Evolutionary conservation across 2,329 filamentous ascomycete species (phyloP), one percentile per base, ranked within the genome.

Genomic region (Botrytis sinoallii): DNA sequence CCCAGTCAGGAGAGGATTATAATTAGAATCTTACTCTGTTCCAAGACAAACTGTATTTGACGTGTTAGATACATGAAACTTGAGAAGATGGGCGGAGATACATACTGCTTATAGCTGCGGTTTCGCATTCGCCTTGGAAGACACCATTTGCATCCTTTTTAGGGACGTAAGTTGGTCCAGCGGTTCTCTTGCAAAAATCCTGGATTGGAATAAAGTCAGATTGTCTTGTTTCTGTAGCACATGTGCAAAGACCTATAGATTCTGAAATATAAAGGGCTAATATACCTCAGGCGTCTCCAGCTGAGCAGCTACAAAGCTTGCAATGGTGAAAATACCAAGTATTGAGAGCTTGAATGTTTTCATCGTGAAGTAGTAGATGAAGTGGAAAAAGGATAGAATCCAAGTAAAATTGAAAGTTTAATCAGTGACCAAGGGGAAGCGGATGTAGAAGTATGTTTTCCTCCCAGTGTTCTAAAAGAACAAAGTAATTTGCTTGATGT

Each of bases 131-230:
- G 7, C 66, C 66, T n/a, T 69, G 66, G 16, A 69, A 69, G 10
- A 69, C 38, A 20, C 66, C 66, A 7, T 25, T 44, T 18, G 66
- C 38, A 57, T 69, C 66, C 16, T 69, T 32, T 25, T 69, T 69
- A 25, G 66, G 66, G 38, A 69, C 66, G 10, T 69, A 69, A 32
- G 57, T 57, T 32, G 66, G 66, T 3, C 66, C 66, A 0, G 66
- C 66, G 12, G 66, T 69, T 57, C 66, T 69, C 66, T 69, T 69
- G 66, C 66, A 69, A 20, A 69, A 69, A 57, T 69, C 66, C 66
- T 69, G 52, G 9, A 32, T 6, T 22, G 38, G 25, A 10, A 6
- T 9, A 69, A 16, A 32, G 48, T 69, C 18, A 69, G 66, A 16
- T 57, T n/a, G 18, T 25, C 16, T 1, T 38, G 29, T 57, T 14